phyloP scores from a whole-genome alignment of 371 early-diverging fungal species.

The Mortierella sp. region DNA sequence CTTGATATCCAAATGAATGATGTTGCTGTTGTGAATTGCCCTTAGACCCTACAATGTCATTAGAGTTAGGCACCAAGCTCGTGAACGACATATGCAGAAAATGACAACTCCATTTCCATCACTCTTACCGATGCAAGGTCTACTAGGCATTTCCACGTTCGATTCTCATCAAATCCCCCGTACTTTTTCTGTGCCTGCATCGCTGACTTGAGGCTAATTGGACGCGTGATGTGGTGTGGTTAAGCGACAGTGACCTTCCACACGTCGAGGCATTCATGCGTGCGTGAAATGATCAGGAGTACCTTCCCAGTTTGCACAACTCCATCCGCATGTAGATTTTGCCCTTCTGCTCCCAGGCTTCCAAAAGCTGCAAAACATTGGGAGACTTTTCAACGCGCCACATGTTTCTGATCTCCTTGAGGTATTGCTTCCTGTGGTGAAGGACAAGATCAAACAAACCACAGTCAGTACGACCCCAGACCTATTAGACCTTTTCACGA shows the following conservation, averaged over 20 bases:
- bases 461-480: background rate
- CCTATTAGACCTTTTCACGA: background rate
- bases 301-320: constrained; percentile 84
- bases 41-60: constrained; percentile 76
- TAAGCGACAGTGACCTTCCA: background rate
- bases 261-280: constrained; percentile 10
- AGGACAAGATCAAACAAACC: background rate
- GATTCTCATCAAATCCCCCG: constrained; percentile 66
- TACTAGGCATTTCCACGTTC: constrained; percentile 83
- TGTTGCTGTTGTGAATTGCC: constrained; percentile 75
- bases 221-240: background rate
- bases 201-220: constrained; percentile 51
- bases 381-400: constrained; percentile 67
- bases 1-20: constrained; percentile 91
- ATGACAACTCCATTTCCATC: background rate
- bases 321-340: constrained; percentile 90
- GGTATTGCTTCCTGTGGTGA: constrained; percentile 61
- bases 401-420: constrained; percentile 86
- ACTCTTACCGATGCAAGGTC: constrained; percentile 70
- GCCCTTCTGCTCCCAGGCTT: constrained; percentile 95
- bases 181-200: constrained; percentile 52
- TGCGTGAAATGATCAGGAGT: constrained; percentile 38
- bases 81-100: background rate
- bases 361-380: constrained; percentile 73
- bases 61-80: background rate